Evolutionary conservation across 73 alveolate genomes (phyloP).

Genomic region (Paramecium pentaurelia): DNA sequence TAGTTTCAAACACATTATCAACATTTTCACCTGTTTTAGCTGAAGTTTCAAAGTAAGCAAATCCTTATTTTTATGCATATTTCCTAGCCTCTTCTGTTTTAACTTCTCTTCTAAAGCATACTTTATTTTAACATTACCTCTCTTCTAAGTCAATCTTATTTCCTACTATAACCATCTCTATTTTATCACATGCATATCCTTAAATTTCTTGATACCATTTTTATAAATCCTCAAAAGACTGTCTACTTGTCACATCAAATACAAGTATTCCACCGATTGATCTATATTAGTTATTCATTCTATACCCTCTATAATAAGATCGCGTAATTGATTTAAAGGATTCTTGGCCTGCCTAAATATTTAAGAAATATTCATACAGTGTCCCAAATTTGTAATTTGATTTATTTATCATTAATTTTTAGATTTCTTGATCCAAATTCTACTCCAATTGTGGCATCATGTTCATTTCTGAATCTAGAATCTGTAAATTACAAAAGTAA

Average conservation of each 20-base stretch:
- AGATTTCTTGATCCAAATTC: slow-evolving; percentile 73
- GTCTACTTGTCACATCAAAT: slow-evolving; percentile 12
- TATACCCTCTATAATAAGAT: slow-evolving; percentile 64
- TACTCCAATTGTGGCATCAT: slow-evolving; percentile 73
- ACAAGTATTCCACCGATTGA: slow-evolving; percentile 55
- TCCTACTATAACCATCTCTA: slow-evolving; percentile 56
- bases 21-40: slow-evolving; percentile 70
- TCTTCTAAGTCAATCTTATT: slow-evolving; percentile 69
- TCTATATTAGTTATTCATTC: neutral
- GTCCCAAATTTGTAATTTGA: slow-evolving; percentile 79
- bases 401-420: slow-evolving; percentile 62
- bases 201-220: slow-evolving; percentile 54
- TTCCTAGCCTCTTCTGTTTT: slow-evolving; percentile 68
- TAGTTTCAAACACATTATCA: slow-evolving; percentile 52
- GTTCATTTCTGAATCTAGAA: slow-evolving; percentile 63
- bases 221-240: slow-evolving; percentile 45
- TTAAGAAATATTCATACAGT: slow-evolving; percentile 50
- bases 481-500: slow-evolving; percentile 70
- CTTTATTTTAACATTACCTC: neutral
- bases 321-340: slow-evolving; percentile 63
- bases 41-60: slow-evolving; percentile 68
- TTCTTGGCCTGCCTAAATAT: slow-evolving; percentile 63
- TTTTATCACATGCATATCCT: slow-evolving; percentile 42
- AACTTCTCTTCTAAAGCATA: slow-evolving; percentile 59
- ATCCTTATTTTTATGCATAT: slow-evolving; percentile 62